Base-by-base conservation (phyloP, 345 rosid genomes). In the Citrus reticulata region DNA sequence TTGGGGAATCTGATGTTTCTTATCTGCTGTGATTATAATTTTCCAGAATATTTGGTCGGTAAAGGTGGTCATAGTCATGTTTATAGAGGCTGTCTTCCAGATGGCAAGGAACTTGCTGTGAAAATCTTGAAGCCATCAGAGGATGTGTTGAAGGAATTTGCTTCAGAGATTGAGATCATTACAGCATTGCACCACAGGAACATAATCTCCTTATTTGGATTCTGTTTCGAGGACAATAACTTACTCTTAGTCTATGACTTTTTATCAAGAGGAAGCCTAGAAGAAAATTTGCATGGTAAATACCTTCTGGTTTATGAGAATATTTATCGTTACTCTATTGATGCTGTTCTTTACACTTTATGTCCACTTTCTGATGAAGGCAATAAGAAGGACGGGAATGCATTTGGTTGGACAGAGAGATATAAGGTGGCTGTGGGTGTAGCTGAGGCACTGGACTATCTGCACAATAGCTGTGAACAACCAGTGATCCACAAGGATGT, bases 51-150 rank as follows among this genome's bases (percentile, higher is more conserved):
- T 83, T 62, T 96, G 86, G 85, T 96, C 20, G 99, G 99, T 46
- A 93, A 85, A 89, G 99, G 99, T 58, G 99, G 99, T 55, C 92
- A 93, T 78, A 92, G 99, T 79, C 87, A 86, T 76, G 98, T 97
- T 66, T 97, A 93, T 78, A 88, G 83, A 86, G 99, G 99, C 49
- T 84, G 87, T 68, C 88, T 97, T 66, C 91, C 90, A 42, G 97
- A 92, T 82, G 96, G 98, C 49, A 93, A 92, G 86, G 96, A 97
- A 87, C 64, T 97, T 81, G 99, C 99, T 30, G 92, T 94, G 83
- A 97, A 97, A 83, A 79, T 88, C 61, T 78, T 97, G 85, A 93
- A 93, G 87, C 95, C 96, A 69, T 92, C 97, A 73, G 84, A 72
- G 10, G 86, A 89, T 79, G 86, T 86, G 42, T 59, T 93, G 82